These are phyloP conservation scores for Sugiyamaella floridensis DNA, from an alignment of 805 yeast genomes.

Conservation along the genomic window DNA sequence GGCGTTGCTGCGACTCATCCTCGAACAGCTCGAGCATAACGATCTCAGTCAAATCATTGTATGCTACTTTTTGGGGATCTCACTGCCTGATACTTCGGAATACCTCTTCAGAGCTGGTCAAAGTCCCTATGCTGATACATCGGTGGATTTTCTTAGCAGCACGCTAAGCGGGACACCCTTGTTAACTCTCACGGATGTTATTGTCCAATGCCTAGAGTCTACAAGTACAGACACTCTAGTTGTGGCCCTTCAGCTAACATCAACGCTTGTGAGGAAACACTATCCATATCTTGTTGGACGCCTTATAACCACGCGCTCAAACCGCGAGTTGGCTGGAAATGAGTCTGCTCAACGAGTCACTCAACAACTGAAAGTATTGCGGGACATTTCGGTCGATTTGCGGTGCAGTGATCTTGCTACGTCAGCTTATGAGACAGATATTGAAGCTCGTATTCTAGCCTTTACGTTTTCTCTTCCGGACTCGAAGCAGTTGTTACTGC, in stretches of 20 bases:
- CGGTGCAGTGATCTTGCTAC: not conserved
- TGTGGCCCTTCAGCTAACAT: constrained; percentile 21
- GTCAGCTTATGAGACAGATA: constrained; percentile 3
- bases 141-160: not conserved
- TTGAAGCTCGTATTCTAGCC: constrained; percentile 7
- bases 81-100: not conserved
- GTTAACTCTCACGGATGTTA: constrained; percentile 14
- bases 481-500: constrained; percentile 3
- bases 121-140: not conserved
- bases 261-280: constrained; percentile 20
- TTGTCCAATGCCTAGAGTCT: constrained; percentile 17
- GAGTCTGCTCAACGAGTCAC: not conserved
- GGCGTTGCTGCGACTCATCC: constrained; percentile 21
- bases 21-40: constrained; percentile 20
- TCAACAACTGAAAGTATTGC: constrained; percentile 3
- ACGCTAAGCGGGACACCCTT: not conserved
- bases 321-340: not conserved
- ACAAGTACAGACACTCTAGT: constrained; percentile 13
- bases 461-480: constrained; percentile 6
- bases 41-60: constrained; percentile 19
- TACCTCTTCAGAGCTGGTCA: not conserved
- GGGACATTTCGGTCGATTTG: constrained; percentile 4
- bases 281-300: constrained; percentile 22
- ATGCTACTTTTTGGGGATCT: constrained; percentile 14
- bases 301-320: constrained; percentile 1